phyloP scores from a whole-genome alignment of 768 basidiomycete species.

The Gymnopilus junonius region DNA sequence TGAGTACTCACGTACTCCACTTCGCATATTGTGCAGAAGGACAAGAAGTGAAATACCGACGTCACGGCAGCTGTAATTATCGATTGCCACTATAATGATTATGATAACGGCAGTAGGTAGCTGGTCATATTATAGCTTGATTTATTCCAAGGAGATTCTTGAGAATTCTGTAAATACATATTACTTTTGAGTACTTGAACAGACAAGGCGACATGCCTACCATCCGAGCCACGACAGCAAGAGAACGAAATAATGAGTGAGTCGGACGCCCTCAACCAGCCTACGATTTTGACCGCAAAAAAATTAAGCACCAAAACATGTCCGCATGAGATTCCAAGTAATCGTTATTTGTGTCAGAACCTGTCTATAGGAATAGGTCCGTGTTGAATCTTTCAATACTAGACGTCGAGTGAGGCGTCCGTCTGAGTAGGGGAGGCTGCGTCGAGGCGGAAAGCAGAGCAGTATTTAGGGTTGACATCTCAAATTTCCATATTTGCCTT shows the following conservation, averaged over 20 bases:
- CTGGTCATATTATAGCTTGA: too few species aligned
- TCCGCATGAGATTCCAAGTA: background rate
- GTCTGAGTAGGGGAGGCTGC: background rate
- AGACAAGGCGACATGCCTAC: conserved; percentile 8
- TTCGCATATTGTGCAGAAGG: background rate
- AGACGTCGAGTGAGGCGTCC: background rate
- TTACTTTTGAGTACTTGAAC: conserved; percentile 4
- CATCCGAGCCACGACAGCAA: background rate
- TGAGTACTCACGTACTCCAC: background rate
- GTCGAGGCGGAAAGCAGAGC: too few species aligned
- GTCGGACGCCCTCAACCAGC: background rate
- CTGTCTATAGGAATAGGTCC: background rate
- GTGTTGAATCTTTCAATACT: background rate
- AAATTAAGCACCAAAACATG: background rate
- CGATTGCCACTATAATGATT: too few species aligned
- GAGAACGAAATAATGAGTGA: background rate
- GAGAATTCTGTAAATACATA: conserved; percentile 11
- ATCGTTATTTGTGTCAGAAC: background rate
- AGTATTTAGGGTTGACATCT: background rate
- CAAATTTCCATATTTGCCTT: background rate
- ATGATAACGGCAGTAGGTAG: too few species aligned
- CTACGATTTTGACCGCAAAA: conserved; percentile 18
- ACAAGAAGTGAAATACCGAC: background rate
- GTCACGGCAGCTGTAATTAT: background rate
- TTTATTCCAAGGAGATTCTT: background rate